Evolutionary conservation across 495 filamentous ascomycete species (phyloP), one percentile per base, ranked within the genome.

Genomic region (Melanomma pulvis-pyrius): DNA sequence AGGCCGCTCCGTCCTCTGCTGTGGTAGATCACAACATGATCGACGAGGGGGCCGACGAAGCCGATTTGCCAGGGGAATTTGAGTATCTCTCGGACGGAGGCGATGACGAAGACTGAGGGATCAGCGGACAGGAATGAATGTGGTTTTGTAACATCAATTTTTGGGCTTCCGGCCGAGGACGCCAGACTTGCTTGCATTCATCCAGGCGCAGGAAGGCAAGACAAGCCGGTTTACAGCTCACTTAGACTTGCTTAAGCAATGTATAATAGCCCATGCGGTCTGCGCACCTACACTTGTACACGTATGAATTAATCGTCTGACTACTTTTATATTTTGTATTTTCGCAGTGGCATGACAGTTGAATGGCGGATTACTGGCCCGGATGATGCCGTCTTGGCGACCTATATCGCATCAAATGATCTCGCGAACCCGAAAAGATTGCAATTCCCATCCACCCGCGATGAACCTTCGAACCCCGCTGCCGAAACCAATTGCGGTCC

Each of bases 11-110:
- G 29, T 41, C 54, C 13, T 30, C 53, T 48, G 70, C 28, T 90
- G 90, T 90, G 92, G 1, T 79, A 41, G 26, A 32, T 96, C 68
- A 93, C 22, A 61, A 88, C 9, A 88, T 91, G 0, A 85, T 93
- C 13, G 90, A 96, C 68, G 92, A 97, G 77, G 93, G 96, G 73
- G 88, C 86, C 13, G 89, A 92, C 71, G 93, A 97, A 70, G 93
- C 93, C 1, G 82, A 86, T 17, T 74, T 88, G 25, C 93, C 93
- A 15, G 79, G 83, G 19, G 90, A 92, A 30, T 98, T 98, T 76
- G 87, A 92, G 19, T 97, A 97, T 73, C 86, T 89, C 68, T 88
- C 70, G 21, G 70, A 72, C 34, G 61, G 36, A 4, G 70, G 58
- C 25, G 51, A 66, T 17, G 68, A 70, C 34, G 65, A 72, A 7